These are phyloP conservation scores for Apiospora phragmitis DNA, from an alignment of 2,329 filamentous ascomycete species.

Conservation along the genomic window DNA sequence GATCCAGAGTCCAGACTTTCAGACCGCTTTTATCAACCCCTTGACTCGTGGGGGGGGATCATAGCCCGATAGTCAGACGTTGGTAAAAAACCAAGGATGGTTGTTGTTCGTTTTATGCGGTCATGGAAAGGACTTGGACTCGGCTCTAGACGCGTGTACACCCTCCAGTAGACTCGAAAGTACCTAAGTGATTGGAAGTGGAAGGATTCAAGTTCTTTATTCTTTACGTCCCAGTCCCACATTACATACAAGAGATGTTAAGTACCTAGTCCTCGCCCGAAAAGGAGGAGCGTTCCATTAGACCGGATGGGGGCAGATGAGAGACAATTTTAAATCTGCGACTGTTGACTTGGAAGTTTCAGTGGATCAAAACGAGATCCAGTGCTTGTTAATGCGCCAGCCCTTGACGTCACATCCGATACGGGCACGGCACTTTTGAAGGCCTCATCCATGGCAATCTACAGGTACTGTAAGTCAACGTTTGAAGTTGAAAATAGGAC, in stretches of 20 bases:
- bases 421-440: not conserved
- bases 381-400: not conserved
- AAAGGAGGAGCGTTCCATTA: slow-evolving; percentile 6
- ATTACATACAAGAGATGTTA: not conserved
- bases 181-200: not conserved
- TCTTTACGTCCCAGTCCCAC: not conserved
- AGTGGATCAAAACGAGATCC: not conserved
- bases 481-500: not conserved
- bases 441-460: not conserved
- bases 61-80: slow-evolving; percentile 3
- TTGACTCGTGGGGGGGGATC: slow-evolving; percentile 1
- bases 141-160: not conserved
- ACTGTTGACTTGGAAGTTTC: not conserved
- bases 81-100: not conserved
- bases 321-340: slow-evolving; percentile 5
- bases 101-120: not conserved
- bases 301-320: slow-evolving; percentile 6
- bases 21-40: slow-evolving; percentile 5
- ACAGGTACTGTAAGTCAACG: not conserved
- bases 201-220: not conserved
- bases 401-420: not conserved
- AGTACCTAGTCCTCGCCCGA: not conserved
- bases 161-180: not conserved
- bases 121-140: not conserved
- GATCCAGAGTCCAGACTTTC: slow-evolving; percentile 2